A percentile compares a stretch with the other conserved stretches of the same genome.
Evolutionary conservation across 202 grass and related monocot species (phyloP).

Genomic region (Brachypodium distachyon): DNA sequence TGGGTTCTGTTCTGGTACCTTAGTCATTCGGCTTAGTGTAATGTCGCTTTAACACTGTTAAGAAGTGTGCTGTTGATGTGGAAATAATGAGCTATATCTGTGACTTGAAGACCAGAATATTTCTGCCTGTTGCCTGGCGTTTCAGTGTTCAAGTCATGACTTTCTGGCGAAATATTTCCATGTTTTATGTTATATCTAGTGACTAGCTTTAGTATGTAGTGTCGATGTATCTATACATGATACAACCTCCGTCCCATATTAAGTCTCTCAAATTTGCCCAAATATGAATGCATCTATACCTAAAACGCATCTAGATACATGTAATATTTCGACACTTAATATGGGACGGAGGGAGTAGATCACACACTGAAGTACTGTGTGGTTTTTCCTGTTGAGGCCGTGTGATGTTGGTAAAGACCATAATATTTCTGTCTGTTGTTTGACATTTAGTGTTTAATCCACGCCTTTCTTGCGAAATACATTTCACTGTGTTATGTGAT

Average conservation of each 20-base stretch:
- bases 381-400: not conserved
- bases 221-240: not conserved
- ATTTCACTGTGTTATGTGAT: not conserved
- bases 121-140: not conserved
- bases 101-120: not conserved
- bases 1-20: not conserved
- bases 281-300: too few relatives aligned
- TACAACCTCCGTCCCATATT: too few relatives aligned
- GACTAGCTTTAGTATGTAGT: not conserved
- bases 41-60: not conserved
- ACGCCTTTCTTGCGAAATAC: not conserved
- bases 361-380: not conserved
- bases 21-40: not conserved
- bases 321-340: too few relatives aligned
- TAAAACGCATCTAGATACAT: too few relatives aligned
- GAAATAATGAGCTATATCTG: not conserved
- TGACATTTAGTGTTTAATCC: not conserved
- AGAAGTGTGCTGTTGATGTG: not conserved
- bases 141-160: not conserved
- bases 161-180: not conserved
- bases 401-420: not conserved
- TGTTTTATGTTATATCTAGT: not conserved
- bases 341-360: too few relatives aligned
- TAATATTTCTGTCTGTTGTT: not conserved
- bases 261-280: too few relatives aligned